A percentile compares a stretch with the other conserved stretches of the same genome.
phyloP scores from a whole-genome alignment of 495 filamentous ascomycete genomes.

The Sordaria brevicollis region DNA sequence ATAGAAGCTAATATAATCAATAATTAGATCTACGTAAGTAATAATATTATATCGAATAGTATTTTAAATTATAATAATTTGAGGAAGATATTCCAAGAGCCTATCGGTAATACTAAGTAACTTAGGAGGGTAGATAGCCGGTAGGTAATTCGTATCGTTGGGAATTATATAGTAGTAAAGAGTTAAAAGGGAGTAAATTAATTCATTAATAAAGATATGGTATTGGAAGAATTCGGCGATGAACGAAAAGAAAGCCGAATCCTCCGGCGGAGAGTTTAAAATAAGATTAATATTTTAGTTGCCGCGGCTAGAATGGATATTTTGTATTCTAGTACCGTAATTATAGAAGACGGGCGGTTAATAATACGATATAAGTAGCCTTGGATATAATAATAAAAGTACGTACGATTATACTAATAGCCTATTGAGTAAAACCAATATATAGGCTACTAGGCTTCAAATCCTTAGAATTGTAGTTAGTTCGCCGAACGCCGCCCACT shows the following conservation, averaged over 20 bases:
- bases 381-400: too few relatives aligned
- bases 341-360: too few relatives aligned
- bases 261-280: slow-evolving; percentile 41
- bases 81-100: slow-evolving; percentile 67
- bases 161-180: slow-evolving; percentile 39
- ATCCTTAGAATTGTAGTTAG: too few relatives aligned
- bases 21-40: slow-evolving; percentile 53
- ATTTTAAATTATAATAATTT: slow-evolving; percentile 71
- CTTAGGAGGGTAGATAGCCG: slow-evolving; percentile 62
- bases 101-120: slow-evolving; percentile 79
- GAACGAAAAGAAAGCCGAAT: slow-evolving; percentile 63
- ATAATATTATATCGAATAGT: slow-evolving; percentile 57
- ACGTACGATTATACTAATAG: too few relatives aligned
- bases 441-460: too few relatives aligned
- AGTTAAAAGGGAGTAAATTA: slow-evolving; percentile 55
- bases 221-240: slow-evolving; percentile 91
- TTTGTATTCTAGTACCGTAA: too few relatives aligned
- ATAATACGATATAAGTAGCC: too few relatives aligned
- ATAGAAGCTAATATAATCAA: slow-evolving; percentile 64
- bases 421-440: too few relatives aligned
- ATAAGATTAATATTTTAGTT: slow-evolving; percentile 64
- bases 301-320: too few relatives aligned
- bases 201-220: slow-evolving; percentile 70
- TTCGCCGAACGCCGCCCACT: too few relatives aligned
- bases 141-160: slow-evolving; percentile 54